Evolutionary conservation across 2,329 filamentous ascomycete species (phyloP).

Genomic region (Ceratocystiopsis sp.): DNA sequence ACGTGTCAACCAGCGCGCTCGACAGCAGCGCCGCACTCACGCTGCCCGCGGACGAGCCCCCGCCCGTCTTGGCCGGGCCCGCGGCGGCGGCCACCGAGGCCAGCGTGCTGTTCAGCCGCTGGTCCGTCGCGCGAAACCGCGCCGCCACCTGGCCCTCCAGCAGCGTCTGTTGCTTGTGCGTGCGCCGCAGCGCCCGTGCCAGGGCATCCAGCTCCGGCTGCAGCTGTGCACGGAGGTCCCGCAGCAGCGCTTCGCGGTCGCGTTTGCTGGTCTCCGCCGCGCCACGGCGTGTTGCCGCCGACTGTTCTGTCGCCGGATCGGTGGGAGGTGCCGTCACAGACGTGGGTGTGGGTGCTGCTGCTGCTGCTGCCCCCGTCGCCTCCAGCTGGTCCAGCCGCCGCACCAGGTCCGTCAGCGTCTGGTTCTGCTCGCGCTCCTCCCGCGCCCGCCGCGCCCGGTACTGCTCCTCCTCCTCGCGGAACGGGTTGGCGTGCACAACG

Average conservation of each 20-base stretch:
- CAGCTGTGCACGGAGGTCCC: constrained; percentile 46
- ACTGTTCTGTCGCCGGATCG: neutral
- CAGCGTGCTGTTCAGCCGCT: constrained; percentile 59
- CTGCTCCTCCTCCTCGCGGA: constrained; percentile 11
- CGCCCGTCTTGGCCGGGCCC: too few relatives aligned
- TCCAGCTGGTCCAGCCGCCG: constrained; percentile 57
- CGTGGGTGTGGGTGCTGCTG: neutral
- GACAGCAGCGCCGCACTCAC: constrained; percentile 10
- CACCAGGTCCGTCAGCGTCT: constrained; percentile 35
- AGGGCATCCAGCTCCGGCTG: constrained; percentile 77
- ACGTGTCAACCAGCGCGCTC: constrained; percentile 15
- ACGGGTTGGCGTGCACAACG: constrained; percentile 41
- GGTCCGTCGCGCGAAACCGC: constrained; percentile 54
- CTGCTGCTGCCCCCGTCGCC: constrained; percentile 15
- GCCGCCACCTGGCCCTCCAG: constrained; percentile 61
- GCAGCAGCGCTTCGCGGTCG: constrained; percentile 19
- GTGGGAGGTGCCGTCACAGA: neutral
- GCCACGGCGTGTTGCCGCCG: constrained; percentile 10
- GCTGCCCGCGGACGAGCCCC: constrained; percentile 8
- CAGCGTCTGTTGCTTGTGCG: constrained; percentile 74
- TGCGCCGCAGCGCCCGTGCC: constrained; percentile 73
- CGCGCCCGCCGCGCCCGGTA: constrained; percentile 6
- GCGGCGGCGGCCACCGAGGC: constrained; percentile 44
- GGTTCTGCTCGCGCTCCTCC: constrained; percentile 18
- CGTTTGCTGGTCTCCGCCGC: constrained; percentile 8